Evolutionary conservation across 208 protist species (phyloP), one percentile per base, ranked within the genome.

Genomic region (Angomonas desouzai): DNA sequence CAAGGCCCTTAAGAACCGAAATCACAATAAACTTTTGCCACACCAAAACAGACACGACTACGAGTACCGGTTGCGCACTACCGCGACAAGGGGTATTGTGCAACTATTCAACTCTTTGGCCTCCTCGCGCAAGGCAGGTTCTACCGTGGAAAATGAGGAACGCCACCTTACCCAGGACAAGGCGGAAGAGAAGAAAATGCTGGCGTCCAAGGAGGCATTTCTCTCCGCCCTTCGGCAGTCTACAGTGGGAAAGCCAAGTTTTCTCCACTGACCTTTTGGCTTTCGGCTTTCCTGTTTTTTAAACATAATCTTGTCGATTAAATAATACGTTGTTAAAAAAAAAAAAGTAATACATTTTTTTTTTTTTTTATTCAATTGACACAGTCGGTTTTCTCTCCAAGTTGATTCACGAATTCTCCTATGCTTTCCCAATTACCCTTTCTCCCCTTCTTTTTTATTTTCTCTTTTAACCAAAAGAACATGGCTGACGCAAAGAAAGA

Each of bases 81-180:
- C 93, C 18, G 87, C 89, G 1, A 96, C 89, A 10, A 69, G 83
- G 64, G 89, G 89, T 48, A 85, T 93, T 0, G 89, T 96, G 58
- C 84, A 83, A 57, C 74, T 96, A 18, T 96, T 96, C 68, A 92
- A 93, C 61, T 92, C 89, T 0, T 77, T 96, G 27, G 81, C 86
- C 11, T 68, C 80, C 55, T 82, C 89, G 2, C 86, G 83, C 6
- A 93, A 86, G 73, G 89, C 85, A 2, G 78, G 85, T 23, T 53
- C 53, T 13, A 73, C 71, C 0, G 68, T 91, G 29, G 83, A 86
- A 16, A 47, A 33, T 0, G 72, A 82, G 49, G 76, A 80, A 62
- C 66, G 53, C 51, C 68, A 75, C 9, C 49, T 89, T 56, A 92
- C 89, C 18, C 67, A 77, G 0, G 85, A 94, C 51, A 94, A 94